Percentiles rank a stretch among this genome's conserved stretches.
Conservation (phyloP, 768 basidiomycete genomes). For the Cubamyces sp. region DNA sequence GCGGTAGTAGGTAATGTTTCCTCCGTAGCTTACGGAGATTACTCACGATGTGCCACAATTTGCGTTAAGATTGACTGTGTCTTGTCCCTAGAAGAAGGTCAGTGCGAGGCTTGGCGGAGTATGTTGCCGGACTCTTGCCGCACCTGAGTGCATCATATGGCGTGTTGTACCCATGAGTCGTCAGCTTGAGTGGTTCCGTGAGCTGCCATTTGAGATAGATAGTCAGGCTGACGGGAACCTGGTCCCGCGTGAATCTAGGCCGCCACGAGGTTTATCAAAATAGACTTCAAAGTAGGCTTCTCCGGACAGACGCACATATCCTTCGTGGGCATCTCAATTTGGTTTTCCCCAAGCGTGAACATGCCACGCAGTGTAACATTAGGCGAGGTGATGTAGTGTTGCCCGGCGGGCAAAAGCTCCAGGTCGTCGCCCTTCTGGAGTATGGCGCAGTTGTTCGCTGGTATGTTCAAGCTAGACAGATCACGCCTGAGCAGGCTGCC, state of each 20-base stretch:
- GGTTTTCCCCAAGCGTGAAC: constrained; percentile 82
- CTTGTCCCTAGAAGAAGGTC: constrained; percentile 54
- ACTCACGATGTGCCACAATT: constrained; percentile 76
- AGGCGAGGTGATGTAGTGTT: constrained; percentile 84
- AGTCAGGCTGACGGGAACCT: constrained; percentile 83
- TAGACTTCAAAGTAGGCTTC: background rate
- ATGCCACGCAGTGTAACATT: constrained; percentile 80
- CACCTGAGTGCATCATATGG: constrained; percentile 72
- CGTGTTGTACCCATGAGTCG: constrained; percentile 83
- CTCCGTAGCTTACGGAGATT: constrained; percentile 41
- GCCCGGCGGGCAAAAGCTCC: constrained; percentile 77
- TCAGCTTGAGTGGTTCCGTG: constrained; percentile 60
- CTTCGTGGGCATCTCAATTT: constrained; percentile 86
- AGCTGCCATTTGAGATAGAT: constrained; percentile 83
- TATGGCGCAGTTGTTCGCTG: constrained; percentile 86
- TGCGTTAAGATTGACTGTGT: constrained; percentile 87
- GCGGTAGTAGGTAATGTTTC: background rate
- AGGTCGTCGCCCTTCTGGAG: constrained; percentile 82
- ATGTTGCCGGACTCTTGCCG: background rate
- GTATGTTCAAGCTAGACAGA: constrained; percentile 73
- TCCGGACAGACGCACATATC: constrained; percentile 61
- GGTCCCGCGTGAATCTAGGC: constrained; percentile 77
- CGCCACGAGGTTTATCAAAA: background rate
- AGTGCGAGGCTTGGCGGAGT: background rate
- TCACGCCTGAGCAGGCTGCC: too few species aligned